Percentiles rank a stretch among this genome's conserved stretches.
These are phyloP conservation scores for Pythium phragmitis DNA, from an alignment of 352 stramenopile genomes.

Conservation along the genomic window DNA sequence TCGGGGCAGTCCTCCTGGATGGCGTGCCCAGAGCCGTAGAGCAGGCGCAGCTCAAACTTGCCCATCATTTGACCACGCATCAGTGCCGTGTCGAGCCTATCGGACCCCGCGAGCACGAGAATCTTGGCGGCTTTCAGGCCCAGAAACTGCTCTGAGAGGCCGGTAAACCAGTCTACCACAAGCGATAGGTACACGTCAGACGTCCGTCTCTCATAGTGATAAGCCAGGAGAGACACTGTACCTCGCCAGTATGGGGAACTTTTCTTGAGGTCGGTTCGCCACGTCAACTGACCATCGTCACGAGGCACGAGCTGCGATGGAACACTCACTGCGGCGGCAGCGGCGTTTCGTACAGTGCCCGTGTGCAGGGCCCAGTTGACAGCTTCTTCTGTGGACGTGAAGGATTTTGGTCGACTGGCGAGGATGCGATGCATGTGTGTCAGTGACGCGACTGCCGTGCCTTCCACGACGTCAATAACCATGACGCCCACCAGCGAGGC, in stretches of 20 bases:
- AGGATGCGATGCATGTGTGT: constrained; percentile 84
- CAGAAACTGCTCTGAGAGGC: constrained; percentile 87
- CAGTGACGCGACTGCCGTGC: constrained; percentile 83
- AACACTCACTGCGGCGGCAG: constrained; percentile 76
- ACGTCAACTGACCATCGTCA: constrained; percentile 56
- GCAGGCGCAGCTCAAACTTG: constrained; percentile 86
- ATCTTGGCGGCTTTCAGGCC: constrained; percentile 73
- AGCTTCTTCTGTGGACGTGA: constrained; percentile 66
- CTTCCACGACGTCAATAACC: constrained; percentile 89
- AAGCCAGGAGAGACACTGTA: constrained; percentile 20
- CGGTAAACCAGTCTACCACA: constrained; percentile 71
- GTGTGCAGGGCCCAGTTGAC: constrained; percentile 81
- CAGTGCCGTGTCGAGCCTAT: constrained; percentile 85
- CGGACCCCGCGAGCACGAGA: constrained; percentile 80
- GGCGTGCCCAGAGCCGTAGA: constrained; percentile 87
- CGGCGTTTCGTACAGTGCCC: constrained; percentile 69
- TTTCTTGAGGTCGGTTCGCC: constrained; percentile 74
- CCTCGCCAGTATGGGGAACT: constrained; percentile 80
- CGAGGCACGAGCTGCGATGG: constrained; percentile 66
- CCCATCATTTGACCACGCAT: constrained; percentile 90
- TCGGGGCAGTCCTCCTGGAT: constrained; percentile 88
- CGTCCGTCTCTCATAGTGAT: neutral
- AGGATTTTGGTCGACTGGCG: constrained; percentile 59
- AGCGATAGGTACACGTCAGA: constrained; percentile 1
- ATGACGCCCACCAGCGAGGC: constrained; percentile 75